These are phyloP conservation scores for Chytriomyces sp. DNA, from an alignment of 192 early-diverging fungal genomes.

Conservation along the genomic window DNA sequence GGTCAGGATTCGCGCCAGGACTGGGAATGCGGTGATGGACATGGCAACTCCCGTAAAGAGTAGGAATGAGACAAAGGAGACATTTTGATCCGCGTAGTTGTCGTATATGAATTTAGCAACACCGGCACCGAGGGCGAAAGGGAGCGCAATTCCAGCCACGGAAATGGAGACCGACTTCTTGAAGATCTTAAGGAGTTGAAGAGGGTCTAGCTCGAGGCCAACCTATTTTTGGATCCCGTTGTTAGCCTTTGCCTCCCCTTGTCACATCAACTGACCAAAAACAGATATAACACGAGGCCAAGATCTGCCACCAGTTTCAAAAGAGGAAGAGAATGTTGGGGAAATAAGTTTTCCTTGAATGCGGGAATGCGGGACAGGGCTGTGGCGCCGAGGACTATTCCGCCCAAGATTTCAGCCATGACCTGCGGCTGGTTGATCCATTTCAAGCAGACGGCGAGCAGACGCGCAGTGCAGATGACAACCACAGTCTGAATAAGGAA, in stretches of 20 bases:
- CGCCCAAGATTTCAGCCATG: constrained; percentile 81
- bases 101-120: constrained; percentile 70
- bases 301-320: constrained; percentile 75
- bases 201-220: constrained; percentile 82
- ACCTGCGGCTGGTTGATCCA: constrained; percentile 73
- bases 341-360: constrained; percentile 70
- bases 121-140: constrained; percentile 74
- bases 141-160: constrained; percentile 73
- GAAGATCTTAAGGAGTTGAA: constrained; percentile 13
- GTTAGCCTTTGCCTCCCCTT: not conserved
- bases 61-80: constrained; percentile 67
- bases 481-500: constrained; percentile 78
- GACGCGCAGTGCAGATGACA: constrained; percentile 69
- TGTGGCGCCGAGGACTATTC: constrained; percentile 77
- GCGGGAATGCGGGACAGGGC: constrained; percentile 75
- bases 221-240: constrained; percentile 36
- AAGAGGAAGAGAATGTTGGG: constrained; percentile 60
- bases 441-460: constrained; percentile 63
- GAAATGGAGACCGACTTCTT: constrained; percentile 54
- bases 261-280: constrained; percentile 49
- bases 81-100: constrained; percentile 26
- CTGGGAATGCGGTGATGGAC: constrained; percentile 90
- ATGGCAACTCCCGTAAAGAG: constrained; percentile 86
- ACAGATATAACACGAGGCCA: constrained; percentile 83
- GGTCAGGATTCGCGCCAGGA: constrained; percentile 86